Evolutionary conservation across 2,329 filamentous ascomycete genomes (phyloP), one percentile per base, ranked within the genome.

Genomic region (Aspergillus flavus): DNA sequence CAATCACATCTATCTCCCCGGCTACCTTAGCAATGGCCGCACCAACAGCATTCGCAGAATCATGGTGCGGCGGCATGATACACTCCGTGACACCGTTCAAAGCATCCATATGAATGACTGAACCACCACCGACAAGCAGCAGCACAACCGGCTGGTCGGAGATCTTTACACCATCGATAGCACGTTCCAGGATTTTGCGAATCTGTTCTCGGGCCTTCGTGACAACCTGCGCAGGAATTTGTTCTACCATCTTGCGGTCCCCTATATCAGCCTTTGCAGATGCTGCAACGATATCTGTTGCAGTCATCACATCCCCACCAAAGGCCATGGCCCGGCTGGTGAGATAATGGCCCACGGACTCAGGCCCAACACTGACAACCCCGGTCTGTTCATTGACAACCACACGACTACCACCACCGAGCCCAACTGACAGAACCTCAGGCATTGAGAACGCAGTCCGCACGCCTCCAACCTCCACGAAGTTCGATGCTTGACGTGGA

Each of bases 41-140:
- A 1, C 88, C 87, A 11, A 90, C 87, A 0, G 87, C 87, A 69
- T 90, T 90, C 10, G 88, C 88, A 1, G 89, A 85, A 3, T 82
- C 83, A 54, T 21, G n/a, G 6, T 21, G n/a, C 0, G 52, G 52
- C 16, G 52, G 52, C 0, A 14, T 39, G n/a, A 36, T 36, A 6
- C 19, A 16, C n/a, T 26, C 11, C 0, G 6, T 1, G 3, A 21
- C 52, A 54, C 52, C 30, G 0, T 23, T 32, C 11, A 54, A n/a
- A 9, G 3, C 21, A 6, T 19, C n/a, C 11, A n/a, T 12, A 1
- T 19, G 14, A 9, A 54, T 5, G 4, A 54, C 9, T 2, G 52
- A 85, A 4, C 88, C 88, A 0, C 88, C 88, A 9, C 88, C 88
- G 0, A 90, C 88, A 0, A 90, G 82, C 1, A 90, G 73, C 0